These are phyloP conservation scores for Staphylotrichum tortipilum DNA, from an alignment of 495 filamentous ascomycete genomes.

Conservation along the genomic window DNA sequence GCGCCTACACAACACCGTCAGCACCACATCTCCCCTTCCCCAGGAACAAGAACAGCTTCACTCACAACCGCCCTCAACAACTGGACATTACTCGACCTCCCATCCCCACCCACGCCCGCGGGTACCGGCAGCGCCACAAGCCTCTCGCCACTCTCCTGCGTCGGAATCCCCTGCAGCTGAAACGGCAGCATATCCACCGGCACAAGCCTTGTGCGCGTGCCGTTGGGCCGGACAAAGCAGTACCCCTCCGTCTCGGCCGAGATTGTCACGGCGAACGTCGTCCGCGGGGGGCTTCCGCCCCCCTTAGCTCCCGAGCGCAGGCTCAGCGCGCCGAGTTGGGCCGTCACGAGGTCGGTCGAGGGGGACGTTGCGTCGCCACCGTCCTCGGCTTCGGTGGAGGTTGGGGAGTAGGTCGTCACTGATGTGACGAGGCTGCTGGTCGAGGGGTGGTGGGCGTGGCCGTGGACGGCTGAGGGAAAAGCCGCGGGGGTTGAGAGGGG, in stretches of 20 bases:
- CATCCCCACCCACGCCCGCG: conserved; percentile 23
- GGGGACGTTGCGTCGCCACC: too few relatives aligned
- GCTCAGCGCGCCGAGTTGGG: neutral
- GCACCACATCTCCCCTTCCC: neutral
- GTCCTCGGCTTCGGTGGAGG: neutral
- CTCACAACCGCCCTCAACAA: conserved; percentile 13
- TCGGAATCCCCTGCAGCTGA: conserved; percentile 26
- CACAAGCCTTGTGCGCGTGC: conserved; percentile 52
- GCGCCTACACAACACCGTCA: neutral
- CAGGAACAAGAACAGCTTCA: conserved; percentile 1
- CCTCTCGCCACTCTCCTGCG: conserved; percentile 22
- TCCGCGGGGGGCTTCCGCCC: too few relatives aligned
- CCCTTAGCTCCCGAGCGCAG: neutral
- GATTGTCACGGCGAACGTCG: neutral
- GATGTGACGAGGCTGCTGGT: neutral
- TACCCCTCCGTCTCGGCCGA: conserved; percentile 24
- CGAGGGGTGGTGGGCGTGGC: neutral
- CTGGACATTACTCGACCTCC: conserved; percentile 27
- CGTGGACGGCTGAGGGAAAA: too few relatives aligned
- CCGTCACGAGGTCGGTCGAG: neutral
- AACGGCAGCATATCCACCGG: conserved; percentile 55
- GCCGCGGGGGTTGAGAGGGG: neutral
- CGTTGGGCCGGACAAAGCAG: conserved; percentile 50
- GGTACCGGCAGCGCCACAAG: conserved; percentile 38
- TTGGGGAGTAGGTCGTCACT: neutral